phyloP scores from a whole-genome alignment of 179 eudicot species.

The Silene noctiflora region DNA sequence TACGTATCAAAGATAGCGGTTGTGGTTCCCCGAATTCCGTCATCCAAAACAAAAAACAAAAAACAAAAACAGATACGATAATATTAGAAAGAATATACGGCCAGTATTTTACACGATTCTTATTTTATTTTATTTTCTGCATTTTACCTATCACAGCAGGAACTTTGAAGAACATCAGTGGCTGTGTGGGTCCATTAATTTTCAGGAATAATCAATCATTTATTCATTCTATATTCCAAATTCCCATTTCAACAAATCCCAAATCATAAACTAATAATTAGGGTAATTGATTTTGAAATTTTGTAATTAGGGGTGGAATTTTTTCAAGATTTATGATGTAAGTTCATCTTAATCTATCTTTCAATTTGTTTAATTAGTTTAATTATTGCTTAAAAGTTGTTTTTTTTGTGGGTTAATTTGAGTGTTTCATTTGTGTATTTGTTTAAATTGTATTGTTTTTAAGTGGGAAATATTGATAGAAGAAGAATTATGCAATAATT shows the following conservation, averaged over 20 bases:
- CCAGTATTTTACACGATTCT: too few species aligned
- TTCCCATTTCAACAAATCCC: not conserved
- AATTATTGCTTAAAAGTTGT: not conserved
- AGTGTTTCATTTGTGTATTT: not conserved
- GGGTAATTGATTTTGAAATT: not conserved
- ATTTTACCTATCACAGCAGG: not conserved
- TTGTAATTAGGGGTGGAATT: not conserved
- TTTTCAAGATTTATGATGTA: slow-evolving; percentile 10
- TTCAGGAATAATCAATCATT: not conserved
- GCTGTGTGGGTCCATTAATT: not conserved
- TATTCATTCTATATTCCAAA: not conserved
- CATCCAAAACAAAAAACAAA: too few species aligned
- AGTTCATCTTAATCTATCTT: not conserved
- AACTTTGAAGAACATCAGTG: not conserved
- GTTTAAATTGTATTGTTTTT: not conserved
- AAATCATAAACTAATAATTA: not conserved
- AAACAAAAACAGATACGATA: too few species aligned
- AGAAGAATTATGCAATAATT: not conserved
- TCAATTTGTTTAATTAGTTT: not conserved
- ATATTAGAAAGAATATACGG: too few species aligned
- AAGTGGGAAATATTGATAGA: not conserved
- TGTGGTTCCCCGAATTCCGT: too few species aligned
- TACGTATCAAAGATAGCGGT: too few species aligned
- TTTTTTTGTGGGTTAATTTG: not conserved
- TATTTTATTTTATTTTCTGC: too few species aligned